Percentiles rank a stretch among this genome's conserved stretches.
phyloP scores from a whole-genome alignment of 352 stramenopile species.

The Pythium aquatile region DNA sequence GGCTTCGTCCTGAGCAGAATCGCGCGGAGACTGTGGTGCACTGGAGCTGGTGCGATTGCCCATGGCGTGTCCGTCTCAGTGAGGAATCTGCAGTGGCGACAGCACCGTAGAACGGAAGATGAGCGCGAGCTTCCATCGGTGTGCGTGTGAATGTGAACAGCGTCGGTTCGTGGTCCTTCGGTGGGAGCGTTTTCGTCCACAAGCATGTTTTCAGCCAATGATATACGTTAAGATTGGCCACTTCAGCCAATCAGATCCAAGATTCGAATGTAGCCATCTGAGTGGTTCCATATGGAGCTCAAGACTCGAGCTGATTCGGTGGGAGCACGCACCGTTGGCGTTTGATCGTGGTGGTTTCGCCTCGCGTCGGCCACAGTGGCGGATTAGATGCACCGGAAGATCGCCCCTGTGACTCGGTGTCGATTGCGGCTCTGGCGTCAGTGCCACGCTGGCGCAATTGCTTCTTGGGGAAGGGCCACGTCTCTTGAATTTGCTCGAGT shows the following conservation, averaged over 20 bases:
- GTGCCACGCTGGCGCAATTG: not conserved
- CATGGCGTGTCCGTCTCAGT: not conserved
- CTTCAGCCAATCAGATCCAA: not conserved
- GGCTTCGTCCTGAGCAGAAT: not conserved
- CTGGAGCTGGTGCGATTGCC: not conserved
- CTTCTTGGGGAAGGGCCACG: not conserved
- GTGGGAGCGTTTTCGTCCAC: not conserved
- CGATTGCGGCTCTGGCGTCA: not conserved
- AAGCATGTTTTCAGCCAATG: not conserved
- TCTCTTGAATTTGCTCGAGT: not conserved
- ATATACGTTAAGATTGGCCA: not conserved
- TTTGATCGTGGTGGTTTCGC: not conserved
- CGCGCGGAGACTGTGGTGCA: not conserved
- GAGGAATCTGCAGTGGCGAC: not conserved
- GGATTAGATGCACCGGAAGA: not conserved
- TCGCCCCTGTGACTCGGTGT: not conserved
- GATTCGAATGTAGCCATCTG: slow-evolving; percentile 4
- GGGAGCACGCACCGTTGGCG: not conserved
- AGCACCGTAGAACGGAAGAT: not conserved
- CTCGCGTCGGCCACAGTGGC: not conserved
- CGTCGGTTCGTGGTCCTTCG: not conserved
- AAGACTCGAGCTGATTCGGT: not conserved
- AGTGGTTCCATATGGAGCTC: not conserved
- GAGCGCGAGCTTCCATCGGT: not conserved
- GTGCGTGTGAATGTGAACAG: not conserved